A percentile compares a stretch with the other conserved stretches of the same genome.
These are phyloP conservation scores for Eucalyptus regnans DNA, from an alignment of 345 rosid genomes.

Conservation along the genomic window DNA sequence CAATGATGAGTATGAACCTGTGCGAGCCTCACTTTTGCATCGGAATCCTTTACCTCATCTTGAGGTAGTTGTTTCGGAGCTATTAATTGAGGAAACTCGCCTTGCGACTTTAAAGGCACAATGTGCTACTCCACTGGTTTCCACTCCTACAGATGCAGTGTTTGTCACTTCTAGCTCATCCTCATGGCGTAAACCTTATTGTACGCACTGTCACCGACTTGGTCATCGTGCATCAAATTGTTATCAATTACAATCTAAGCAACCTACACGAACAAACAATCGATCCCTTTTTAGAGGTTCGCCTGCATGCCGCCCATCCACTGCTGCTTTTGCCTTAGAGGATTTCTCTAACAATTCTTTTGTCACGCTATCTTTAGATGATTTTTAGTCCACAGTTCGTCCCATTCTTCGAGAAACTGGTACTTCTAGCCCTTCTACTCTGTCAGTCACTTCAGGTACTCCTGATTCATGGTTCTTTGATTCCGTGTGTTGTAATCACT, in stretches of 20 bases:
- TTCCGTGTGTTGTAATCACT: neutral
- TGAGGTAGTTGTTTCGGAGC: neutral
- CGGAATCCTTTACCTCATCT: neutral
- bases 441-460: neutral
- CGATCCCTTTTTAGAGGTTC: neutral
- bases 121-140: accelerated
- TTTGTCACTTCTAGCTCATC: neutral
- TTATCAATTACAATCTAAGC: too few species aligned
- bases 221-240: too few species aligned
- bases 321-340: neutral
- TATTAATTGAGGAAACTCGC: neutral
- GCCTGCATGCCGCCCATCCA: neutral
- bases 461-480: neutral
- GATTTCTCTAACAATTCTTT: neutral
- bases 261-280: too few species aligned
- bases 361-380: too few species aligned
- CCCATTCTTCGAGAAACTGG: too few species aligned
- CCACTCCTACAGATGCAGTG: too few species aligned
- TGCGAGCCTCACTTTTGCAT: neutral
- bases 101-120: neutral
- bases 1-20: neutral
- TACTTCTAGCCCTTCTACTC: neutral
- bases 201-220: accelerated
- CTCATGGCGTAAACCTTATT: neutral
- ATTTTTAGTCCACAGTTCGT: too few species aligned